Evolutionary conservation across 1,139 yeast genomes (phyloP), one percentile per base, ranked within the genome.

Genomic region (Geotrichum cucujoidarum): DNA sequence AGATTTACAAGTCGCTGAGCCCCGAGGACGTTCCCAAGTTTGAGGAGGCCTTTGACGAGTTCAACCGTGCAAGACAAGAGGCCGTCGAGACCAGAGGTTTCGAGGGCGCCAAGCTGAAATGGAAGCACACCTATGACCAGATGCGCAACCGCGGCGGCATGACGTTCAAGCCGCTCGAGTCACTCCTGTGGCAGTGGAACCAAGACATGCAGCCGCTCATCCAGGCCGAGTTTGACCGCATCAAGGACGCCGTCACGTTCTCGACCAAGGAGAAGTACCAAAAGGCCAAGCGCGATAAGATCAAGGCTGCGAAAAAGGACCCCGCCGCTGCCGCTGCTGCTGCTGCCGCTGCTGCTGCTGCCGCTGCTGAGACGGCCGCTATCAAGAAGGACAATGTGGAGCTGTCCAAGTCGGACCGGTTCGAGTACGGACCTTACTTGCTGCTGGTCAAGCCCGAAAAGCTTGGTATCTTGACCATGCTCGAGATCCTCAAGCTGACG

Each of bases 81-180:
- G 76, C 76, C 42, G 66, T 92, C 38, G 98, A 92, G 63, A 74
- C 80, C 30, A 75, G 84, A 52, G 94, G 95, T 3, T 74, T 84
- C 8, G 92, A 85, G 57, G 92, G 92, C 2, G 95, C 97, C 0
- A 80, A 77, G 54, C 87, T 82, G 60, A 83, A 85, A 63, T 92
- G 97, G 97, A 82, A 79, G 60, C 83, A 81, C 58, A 92, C 83
- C 56, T 83, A 78, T 59, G 94, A 87, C 58, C 82, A 78, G 51
- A 73, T 83, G 64, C 77, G 77, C 53, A 77, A 51, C 14, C 39
- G 49, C 6, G 53, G 55, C 20, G 47, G 43, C 5, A 40, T 79
- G 22, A 68, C 81, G 42, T 74, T 78, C 47, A 77, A 78, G 52
- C 75, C 79, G 4, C 69, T 90, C 45, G 89, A 87, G 54, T 83